Conservation (phyloP, 306 rosid genomes). For the Nissolia schottii region DNA sequence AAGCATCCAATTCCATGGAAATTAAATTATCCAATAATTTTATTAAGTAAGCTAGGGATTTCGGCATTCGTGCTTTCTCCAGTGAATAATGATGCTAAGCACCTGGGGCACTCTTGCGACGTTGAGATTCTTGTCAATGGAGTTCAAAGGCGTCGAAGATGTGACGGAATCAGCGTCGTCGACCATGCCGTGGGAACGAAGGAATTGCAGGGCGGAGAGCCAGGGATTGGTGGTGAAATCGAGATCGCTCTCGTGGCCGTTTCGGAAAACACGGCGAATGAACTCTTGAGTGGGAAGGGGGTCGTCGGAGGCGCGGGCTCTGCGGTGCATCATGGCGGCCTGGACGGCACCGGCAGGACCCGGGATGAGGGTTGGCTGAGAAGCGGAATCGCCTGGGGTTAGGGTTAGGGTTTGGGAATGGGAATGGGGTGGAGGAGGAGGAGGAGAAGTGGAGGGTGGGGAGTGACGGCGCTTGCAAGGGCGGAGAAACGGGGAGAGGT, state of each 20-base stretch:
- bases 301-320: constrained; percentile 3
- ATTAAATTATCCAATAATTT: not conserved
- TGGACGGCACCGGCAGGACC: constrained; percentile 86
- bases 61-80: too few relatives aligned
- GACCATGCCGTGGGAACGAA: constrained; percentile 24
- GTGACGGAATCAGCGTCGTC: not conserved
- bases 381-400: not conserved
- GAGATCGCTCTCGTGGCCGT: constrained; percentile 30
- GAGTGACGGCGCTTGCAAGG: constrained; percentile 38
- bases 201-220: constrained; percentile 51
- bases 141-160: constrained; percentile 35
- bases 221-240: constrained; percentile 49
- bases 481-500: constrained; percentile 45
- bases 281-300: constrained; percentile 68
- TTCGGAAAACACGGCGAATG: constrained; percentile 43
- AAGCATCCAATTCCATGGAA: not conserved
- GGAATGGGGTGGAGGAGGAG: not conserved
- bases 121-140: constrained; percentile 41
- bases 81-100: not conserved
- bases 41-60: too few relatives aligned
- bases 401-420: not conserved
- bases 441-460: not conserved
- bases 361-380: constrained; percentile 43
- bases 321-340: constrained; percentile 68
- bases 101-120: constrained; percentile 41